Base-by-base conservation (phyloP, 257 asterid species). In the Haberlea rhodopensis region DNA sequence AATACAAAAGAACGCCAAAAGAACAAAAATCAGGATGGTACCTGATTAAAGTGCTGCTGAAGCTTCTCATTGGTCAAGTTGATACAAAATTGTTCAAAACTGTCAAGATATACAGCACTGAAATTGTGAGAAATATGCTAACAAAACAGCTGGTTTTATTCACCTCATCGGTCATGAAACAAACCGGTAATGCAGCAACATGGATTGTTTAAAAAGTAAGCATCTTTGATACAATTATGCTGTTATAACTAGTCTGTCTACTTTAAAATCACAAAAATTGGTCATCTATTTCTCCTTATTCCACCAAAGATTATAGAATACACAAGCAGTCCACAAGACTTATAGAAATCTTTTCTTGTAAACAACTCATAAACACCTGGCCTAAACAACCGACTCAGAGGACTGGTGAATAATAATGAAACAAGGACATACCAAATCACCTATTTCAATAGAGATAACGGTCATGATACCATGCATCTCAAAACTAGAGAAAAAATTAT, bases 31-130 rank as follows among this genome's bases (percentile, higher is more conserved):
- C n/a, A n/a, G n/a, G n/a, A n/a, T 53, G 62, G 48, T 65, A 89
- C 98, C 97, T 92, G 98, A 79, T 92, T 92, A 76, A 92, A 92
- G 78, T 89, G 98, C 76, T 92, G 98, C 72, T 92, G 98, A 90
- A 92, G 66, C 85, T 92, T 92, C 85, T 92, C 98, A 63, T 92
- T 92, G 61, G 98, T 92, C 19, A 89, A 76, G 81, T 92, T 92
- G 72, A 92, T 89, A 70, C 97, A 92, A 53, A 92, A 75, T 82
- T 84, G 91, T 81, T 89, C 97, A 76, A 87, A 92, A 74, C 96
- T 89, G 88, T 67, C 43, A 32, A 73, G 4, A 66, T 55, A 49
- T 53, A 57, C 59, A 66, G 56, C 25, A 64, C 22, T 4, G 29
- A 52, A 60, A 56, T 67, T 23, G 64, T 63, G 56, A 63, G 9